These are phyloP conservation scores for Aspergillus glaucus DNA, from an alignment of 2,329 filamentous ascomycete genomes.

Conservation along the genomic window DNA sequence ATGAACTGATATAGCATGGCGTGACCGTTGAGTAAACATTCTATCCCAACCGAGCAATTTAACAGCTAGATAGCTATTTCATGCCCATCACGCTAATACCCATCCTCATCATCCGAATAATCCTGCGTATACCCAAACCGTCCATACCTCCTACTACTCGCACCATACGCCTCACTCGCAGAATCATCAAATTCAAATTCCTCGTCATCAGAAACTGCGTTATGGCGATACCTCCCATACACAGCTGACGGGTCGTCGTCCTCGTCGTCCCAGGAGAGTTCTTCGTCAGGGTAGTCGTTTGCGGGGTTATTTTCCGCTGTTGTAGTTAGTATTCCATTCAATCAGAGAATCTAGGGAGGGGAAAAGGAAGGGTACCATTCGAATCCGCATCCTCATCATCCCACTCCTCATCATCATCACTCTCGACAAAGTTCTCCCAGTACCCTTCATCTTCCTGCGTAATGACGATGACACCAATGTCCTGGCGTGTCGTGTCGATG, in stretches of 20 bases:
- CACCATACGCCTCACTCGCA: constrained; percentile 24
- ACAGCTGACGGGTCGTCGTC: constrained; percentile 33
- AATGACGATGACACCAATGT: constrained; percentile 38
- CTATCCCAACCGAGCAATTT: too few relatives aligned
- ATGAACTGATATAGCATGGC: too few relatives aligned
- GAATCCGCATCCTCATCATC: constrained; percentile 58
- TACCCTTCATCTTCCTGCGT: constrained; percentile 43
- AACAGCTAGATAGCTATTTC: neutral
- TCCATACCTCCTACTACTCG: constrained; percentile 2
- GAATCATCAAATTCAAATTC: constrained; percentile 37
- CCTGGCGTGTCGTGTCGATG: constrained; percentile 25
- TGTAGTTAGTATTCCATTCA: constrained; percentile 2
- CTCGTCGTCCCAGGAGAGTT: constrained; percentile 43
- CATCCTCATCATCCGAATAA: constrained; percentile 24
- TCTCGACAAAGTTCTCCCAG: constrained; percentile 52
- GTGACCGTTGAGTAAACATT: too few relatives aligned
- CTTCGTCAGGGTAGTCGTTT: constrained; percentile 48
- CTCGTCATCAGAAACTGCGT: constrained; percentile 39
- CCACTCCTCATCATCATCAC: constrained; percentile 50
- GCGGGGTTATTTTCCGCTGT: constrained; percentile 45
- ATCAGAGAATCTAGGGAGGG: neutral
- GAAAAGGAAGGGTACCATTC: constrained; percentile 42
- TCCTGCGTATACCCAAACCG: constrained; percentile 18
- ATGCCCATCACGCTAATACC: constrained; percentile 5
- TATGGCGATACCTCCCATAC: constrained; percentile 35